Percentiles rank a stretch among this genome's conserved stretches.
Evolutionary conservation across 805 yeast genomes (phyloP).

Genomic region (Komagataella pseudopastoris): DNA sequence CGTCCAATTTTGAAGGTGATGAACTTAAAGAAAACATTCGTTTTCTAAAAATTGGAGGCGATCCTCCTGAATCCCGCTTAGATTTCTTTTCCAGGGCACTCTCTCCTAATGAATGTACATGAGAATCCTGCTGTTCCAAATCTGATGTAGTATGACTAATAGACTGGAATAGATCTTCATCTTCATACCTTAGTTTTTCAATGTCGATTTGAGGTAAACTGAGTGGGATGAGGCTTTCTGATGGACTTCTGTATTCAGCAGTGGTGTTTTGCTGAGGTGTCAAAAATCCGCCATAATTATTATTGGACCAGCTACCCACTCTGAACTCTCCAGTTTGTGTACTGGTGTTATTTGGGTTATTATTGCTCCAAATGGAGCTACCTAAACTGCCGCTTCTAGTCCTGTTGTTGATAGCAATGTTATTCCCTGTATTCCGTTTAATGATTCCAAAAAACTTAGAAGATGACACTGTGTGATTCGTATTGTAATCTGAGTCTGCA

Average conservation of each 20-base stretch:
- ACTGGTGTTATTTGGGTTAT: background rate
- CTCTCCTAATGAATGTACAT: background rate
- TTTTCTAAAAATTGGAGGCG: conserved; percentile 24
- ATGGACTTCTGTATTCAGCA: background rate
- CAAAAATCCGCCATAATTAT: background rate
- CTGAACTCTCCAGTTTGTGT: background rate
- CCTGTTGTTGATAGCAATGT: conserved; percentile 8
- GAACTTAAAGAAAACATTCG: conserved; percentile 22
- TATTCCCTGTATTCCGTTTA: background rate
- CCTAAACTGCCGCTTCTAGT: conserved; percentile 21
- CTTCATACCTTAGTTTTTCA: background rate
- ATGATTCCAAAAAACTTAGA: conserved; percentile 5
- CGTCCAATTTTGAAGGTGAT: conserved; percentile 15
- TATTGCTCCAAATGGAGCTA: conserved; percentile 20
- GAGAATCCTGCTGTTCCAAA: background rate
- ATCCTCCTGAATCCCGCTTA: conserved; percentile 8
- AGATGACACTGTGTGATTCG: background rate
- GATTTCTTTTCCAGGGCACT: background rate
- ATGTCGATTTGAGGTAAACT: background rate
- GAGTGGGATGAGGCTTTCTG: background rate
- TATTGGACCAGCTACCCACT: background rate
- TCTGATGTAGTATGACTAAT: background rate
- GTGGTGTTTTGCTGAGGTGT: background rate
- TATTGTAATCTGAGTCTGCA: background rate
- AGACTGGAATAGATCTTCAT: background rate